Conservation (phyloP, 441 rosid genomes). For the Pelargonium citronellum region DNA sequence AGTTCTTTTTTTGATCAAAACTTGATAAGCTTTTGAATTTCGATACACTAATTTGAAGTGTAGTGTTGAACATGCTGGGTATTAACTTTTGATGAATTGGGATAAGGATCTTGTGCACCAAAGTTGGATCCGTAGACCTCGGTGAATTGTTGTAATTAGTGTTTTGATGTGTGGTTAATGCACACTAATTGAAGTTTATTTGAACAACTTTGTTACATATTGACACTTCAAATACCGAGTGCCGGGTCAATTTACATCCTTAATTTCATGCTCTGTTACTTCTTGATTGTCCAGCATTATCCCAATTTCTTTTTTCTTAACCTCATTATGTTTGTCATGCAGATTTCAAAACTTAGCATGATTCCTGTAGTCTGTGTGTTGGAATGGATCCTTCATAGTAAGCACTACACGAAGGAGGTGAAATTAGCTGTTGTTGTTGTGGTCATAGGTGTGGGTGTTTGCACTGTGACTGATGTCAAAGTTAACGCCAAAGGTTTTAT, state of each 20-base stretch:
- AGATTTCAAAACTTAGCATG: slow-evolving; percentile 96
- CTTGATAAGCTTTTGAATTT: not conserved
- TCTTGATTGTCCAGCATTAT: too few relatives aligned
- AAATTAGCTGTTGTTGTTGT: slow-evolving; percentile 81
- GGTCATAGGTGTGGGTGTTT: slow-evolving; percentile 84
- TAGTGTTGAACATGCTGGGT: too few relatives aligned
- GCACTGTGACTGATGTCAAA: slow-evolving; percentile 93
- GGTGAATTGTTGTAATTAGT: too few relatives aligned
- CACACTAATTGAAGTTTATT: too few relatives aligned
- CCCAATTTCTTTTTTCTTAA: too few relatives aligned
- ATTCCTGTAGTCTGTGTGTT: slow-evolving; percentile 88
- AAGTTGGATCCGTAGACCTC: too few relatives aligned
- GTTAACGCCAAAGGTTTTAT: slow-evolving; percentile 84
- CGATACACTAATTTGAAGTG: too few relatives aligned
- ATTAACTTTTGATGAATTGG: not conserved
- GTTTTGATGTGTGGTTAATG: too few relatives aligned
- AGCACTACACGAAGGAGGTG: slow-evolving; percentile 72
- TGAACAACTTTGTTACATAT: not conserved
- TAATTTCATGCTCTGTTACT: not conserved
- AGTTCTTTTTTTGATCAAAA: slow-evolving; percentile 1
- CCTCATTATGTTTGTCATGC: slow-evolving; percentile 6
- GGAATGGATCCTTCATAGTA: slow-evolving; percentile 88
- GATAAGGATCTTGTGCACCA: too few relatives aligned
- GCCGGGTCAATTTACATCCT: not conserved
- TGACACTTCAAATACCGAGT: not conserved